Percentiles rank a stretch among this genome's conserved stretches.
Conservation (phyloP, 768 basidiomycete genomes). For the Boletus tomentosulus region DNA sequence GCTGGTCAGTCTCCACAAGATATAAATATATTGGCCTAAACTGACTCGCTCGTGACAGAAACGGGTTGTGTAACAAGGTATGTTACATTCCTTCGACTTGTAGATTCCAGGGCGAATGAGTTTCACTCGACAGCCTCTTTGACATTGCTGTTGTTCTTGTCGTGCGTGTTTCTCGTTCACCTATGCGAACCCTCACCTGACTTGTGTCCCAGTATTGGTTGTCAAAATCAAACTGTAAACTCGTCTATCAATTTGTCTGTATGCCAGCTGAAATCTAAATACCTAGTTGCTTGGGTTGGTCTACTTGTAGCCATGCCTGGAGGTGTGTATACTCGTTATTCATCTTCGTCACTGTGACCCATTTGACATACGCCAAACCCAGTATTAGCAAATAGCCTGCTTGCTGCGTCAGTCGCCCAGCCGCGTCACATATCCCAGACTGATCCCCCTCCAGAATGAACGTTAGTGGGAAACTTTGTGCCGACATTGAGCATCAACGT, state of each 20-base stretch:
- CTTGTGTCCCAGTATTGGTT: conserved; percentile 12
- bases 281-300: conserved; percentile 15
- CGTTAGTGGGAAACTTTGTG: conserved; percentile 1
- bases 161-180: conserved; percentile 5
- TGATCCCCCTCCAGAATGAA: conserved; percentile 11
- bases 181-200: not conserved
- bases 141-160: conserved; percentile 2
- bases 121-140: conserved; percentile 6
- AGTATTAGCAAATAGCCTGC: conserved; percentile 20
- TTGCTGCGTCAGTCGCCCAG: conserved; percentile 15
- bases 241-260: not conserved
- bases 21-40: not conserved
- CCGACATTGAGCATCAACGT: conserved; percentile 15
- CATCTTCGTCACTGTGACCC: no score
- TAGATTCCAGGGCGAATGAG: no score
- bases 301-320: conserved; percentile 17
- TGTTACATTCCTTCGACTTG: not conserved
- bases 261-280: not conserved
- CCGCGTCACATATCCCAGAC: not conserved
- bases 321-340: conserved; percentile 1
- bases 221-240: conserved; percentile 11
- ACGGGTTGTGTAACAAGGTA: conserved; percentile 13
- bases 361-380: not conserved
- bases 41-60: conserved; percentile 11
- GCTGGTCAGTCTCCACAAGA: conserved; percentile 10